Conservation (phyloP, 306 rosid species). For the Gastrolobium bilobum region DNA sequence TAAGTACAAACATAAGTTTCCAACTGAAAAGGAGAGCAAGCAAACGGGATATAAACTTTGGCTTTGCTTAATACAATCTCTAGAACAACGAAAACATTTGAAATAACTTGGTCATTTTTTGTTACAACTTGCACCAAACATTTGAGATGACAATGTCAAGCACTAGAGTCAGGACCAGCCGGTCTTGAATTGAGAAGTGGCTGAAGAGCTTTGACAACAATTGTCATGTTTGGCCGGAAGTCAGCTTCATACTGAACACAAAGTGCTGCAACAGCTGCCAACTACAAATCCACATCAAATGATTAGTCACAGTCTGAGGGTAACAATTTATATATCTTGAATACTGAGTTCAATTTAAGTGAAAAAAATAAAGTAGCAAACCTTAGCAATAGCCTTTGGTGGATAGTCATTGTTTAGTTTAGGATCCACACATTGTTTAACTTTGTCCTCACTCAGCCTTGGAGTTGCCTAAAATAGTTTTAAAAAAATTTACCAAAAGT, state of each 20-base stretch:
- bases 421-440: conserved; percentile 97
- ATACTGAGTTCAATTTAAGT: neutral
- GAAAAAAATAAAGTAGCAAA: conserved; percentile 41
- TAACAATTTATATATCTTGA: no score
- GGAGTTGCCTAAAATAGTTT: conserved; percentile 87
- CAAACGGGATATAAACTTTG: conserved; percentile 38
- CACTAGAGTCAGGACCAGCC: conserved; percentile 69
- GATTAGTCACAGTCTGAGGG: conserved; percentile 13
- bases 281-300: conserved; percentile 61
- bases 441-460: conserved; percentile 98
- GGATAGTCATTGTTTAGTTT: conserved; percentile 93
- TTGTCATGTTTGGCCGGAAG: conserved; percentile 97
- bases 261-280: conserved; percentile 99
- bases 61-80: conserved; percentile 42
- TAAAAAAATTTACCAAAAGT: conserved; percentile 28
- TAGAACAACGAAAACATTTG: conserved; percentile 7
- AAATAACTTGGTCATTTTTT: conserved; percentile 14
- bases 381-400: conserved; percentile 98
- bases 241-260: conserved; percentile 99
- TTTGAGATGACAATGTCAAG: conserved; percentile 48
- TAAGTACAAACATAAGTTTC: conserved; percentile 33
- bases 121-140: conserved; percentile 53
- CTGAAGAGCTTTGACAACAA: conserved; percentile 96
- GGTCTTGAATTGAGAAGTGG: conserved; percentile 94
- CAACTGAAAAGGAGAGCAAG: conserved; percentile 28